Percentiles rank a stretch among this genome's conserved stretches.
Evolutionary conservation across 2,329 filamentous ascomycete genomes (phyloP).

Genomic region (Colletotrichum cuscutae): DNA sequence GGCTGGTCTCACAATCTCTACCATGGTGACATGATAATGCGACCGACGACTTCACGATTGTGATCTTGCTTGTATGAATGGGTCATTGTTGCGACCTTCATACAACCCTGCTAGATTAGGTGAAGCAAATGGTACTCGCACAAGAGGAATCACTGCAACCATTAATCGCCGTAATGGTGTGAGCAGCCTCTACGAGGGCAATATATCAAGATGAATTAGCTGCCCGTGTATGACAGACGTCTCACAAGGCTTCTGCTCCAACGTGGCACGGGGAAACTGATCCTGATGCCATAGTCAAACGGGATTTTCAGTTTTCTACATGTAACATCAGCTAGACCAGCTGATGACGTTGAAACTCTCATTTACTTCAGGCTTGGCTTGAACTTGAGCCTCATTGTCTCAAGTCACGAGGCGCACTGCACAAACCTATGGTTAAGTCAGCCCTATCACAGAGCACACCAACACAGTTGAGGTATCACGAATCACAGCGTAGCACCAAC

Average conservation of each 20-base stretch:
- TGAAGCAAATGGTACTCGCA: background rate
- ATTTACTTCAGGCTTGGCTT: background rate
- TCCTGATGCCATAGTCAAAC: background rate
- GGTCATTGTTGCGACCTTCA: background rate
- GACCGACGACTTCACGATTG: background rate
- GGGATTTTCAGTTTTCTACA: background rate
- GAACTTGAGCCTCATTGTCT: background rate
- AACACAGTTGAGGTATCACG: too few species aligned
- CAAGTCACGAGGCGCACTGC: too few species aligned
- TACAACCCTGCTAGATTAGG: too few species aligned
- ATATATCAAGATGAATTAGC: background rate
- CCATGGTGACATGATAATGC: background rate
- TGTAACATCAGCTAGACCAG: background rate
- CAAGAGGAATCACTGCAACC: background rate
- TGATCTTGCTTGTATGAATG: background rate
- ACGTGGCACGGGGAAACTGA: background rate
- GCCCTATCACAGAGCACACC: too few species aligned
- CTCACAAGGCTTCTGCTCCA: background rate
- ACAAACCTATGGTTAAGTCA: too few species aligned
- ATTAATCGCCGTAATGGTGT: background rate
- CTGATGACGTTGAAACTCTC: background rate
- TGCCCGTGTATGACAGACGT: background rate
- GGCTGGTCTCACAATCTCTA: background rate
- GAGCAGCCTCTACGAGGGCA: background rate
- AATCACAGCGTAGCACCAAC: too few species aligned